Evolutionary conservation across 2,329 filamentous ascomycete genomes (phyloP), one percentile per base, ranked within the genome.

Genomic region (Monosporascus sp.): DNA sequence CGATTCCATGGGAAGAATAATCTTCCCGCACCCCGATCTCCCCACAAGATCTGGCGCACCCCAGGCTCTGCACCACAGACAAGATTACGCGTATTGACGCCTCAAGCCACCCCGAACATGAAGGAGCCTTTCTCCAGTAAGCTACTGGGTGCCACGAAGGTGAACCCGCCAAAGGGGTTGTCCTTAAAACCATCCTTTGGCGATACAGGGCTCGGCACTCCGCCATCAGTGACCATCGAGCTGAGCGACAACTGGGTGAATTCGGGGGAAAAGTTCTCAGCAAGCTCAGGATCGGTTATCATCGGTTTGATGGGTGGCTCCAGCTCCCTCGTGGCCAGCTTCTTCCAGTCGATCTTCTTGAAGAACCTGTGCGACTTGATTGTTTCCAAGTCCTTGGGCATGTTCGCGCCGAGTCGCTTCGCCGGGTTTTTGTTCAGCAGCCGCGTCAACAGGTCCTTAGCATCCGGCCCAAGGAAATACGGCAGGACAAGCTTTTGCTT

Each of bases 311-410:
- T 97, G 0, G 94, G 94, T 1, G 94, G 89, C 62, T 89, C 87
- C 47, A 96, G 62, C 71, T 97, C 90, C 37, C 93, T 82, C 27
- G 82, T 84, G 57, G 88, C 90, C 15, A 99, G 81, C 63, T 86
- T 87, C 72, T 85, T 87, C 94, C 94, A 99, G 74, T 99, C 87
- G 65, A 99, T 95, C 75, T 90, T 94, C 66, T 89, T 85, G 81
- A 99, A 99, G 78, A 99, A 99, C 9, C 94, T 85, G 68, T 99
- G 94, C 58, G 86, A 86, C 78, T 96, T 96, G 74, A 99, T 88
- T 0, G 80, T 86, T 51, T 82, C 78, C 49, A 99, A 75, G 61
- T 99, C 94, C 72, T 92, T 93, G 44, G 89, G 87, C 85, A 95
- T 96, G 68, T 88, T 87, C 54, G 85, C 84, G 4, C 94, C 94